These are phyloP conservation scores for Glycine soja DNA, from an alignment of 306 rosid species.

Conservation along the genomic window DNA sequence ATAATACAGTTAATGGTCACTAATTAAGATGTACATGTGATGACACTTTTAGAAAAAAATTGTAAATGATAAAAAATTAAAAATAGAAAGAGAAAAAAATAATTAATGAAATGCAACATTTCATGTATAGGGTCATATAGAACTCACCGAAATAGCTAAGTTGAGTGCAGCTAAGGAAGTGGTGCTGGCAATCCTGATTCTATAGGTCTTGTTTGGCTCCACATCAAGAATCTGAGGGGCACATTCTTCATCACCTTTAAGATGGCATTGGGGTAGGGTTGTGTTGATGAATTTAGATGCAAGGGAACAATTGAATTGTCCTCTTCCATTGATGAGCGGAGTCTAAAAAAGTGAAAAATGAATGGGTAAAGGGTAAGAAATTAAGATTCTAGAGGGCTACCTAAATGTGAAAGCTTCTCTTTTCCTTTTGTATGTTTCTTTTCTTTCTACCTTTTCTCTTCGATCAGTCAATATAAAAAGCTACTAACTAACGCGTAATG, in stretches of 20 bases:
- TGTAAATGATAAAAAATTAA: background rate
- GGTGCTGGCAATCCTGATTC: slow-evolving; percentile 80
- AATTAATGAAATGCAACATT: too few species aligned
- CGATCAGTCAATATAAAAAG: too few species aligned
- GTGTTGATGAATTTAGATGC: slow-evolving; percentile 54
- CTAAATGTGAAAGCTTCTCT: background rate
- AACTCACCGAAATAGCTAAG: slow-evolving; percentile 77
- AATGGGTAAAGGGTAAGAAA: background rate
- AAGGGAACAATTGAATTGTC: slow-evolving; percentile 77
- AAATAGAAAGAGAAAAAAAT: background rate
- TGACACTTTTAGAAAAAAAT: background rate
- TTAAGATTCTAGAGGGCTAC: background rate
- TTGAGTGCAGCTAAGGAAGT: slow-evolving; percentile 86
- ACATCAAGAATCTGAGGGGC: slow-evolving; percentile 74
- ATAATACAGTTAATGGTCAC: slow-evolving; percentile 14
- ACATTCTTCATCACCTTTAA: slow-evolving; percentile 71
- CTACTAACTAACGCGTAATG: too few species aligned
- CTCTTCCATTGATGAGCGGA: slow-evolving; percentile 78
- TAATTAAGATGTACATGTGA: background rate
- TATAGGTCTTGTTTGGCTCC: slow-evolving; percentile 43
- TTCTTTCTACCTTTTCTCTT: background rate
- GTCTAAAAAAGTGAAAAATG: slow-evolving; percentile 44
- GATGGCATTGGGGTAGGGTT: slow-evolving; percentile 47
- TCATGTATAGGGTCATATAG: background rate
- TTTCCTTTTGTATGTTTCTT: background rate